phyloP scores from a whole-genome alignment of 495 filamentous ascomycete genomes.

The Aspergillus wentii region DNA sequence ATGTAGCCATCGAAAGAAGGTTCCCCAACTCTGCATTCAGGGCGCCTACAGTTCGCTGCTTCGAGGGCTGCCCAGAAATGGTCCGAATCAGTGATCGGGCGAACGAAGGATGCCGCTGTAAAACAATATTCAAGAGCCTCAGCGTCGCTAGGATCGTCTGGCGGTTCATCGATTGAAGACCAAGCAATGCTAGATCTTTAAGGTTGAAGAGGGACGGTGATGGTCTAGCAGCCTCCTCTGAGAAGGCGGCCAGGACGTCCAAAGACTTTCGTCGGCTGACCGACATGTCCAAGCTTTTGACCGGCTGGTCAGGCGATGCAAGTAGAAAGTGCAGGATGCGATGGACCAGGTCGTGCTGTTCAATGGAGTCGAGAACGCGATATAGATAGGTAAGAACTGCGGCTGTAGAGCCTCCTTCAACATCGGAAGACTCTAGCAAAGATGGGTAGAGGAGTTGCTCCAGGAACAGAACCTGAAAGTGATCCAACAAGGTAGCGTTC shows the following conservation, averaged over 20 bases:
- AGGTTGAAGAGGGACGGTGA: slow-evolving; percentile 89
- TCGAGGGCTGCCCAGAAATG: slow-evolving; percentile 57
- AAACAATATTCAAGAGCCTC: slow-evolving; percentile 74
- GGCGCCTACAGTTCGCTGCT: slow-evolving; percentile 68
- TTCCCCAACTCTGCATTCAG: slow-evolving; percentile 75
- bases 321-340: slow-evolving; percentile 91
- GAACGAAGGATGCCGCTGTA: slow-evolving; percentile 83
- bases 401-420: slow-evolving; percentile 92
- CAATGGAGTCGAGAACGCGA: slow-evolving; percentile 82
- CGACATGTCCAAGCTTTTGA: slow-evolving; percentile 53
- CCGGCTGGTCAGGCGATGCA: slow-evolving; percentile 52
- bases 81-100: slow-evolving; percentile 66
- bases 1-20: slow-evolving; percentile 65
- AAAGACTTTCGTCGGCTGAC: slow-evolving; percentile 78
- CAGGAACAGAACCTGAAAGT: slow-evolving; percentile 95
- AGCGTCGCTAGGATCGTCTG: slow-evolving; percentile 88
- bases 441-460: slow-evolving; percentile 97
- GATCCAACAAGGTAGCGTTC: slow-evolving; percentile 86
- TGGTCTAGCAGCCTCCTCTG: slow-evolving; percentile 58
- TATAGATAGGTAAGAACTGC: slow-evolving; percentile 92
- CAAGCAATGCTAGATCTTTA: slow-evolving; percentile 81
- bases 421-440: slow-evolving; percentile 90
- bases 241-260: slow-evolving; percentile 73
- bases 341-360: slow-evolving; percentile 88
- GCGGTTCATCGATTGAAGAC: slow-evolving; percentile 75